These are phyloP conservation scores for Rhodomyrtus psidioides DNA, from an alignment of 441 rosid species.

Conservation along the genomic window DNA sequence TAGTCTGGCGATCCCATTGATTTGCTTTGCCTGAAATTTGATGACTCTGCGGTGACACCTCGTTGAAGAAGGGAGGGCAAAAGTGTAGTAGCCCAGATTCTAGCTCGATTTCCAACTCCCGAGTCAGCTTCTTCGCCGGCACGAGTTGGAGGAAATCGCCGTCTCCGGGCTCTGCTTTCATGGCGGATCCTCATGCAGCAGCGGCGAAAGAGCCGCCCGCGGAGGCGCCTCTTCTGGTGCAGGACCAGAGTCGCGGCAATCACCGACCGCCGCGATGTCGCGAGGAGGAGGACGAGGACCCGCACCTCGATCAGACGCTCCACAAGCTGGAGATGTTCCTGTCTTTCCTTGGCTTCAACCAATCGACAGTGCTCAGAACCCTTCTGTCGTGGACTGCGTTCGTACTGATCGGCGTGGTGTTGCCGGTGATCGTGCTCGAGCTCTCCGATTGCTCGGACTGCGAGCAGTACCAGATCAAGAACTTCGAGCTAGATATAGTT, in stretches of 20 bases:
- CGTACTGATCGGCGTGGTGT: conserved; percentile 39
- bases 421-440: conserved; percentile 29
- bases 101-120: not conserved
- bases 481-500: conserved; percentile 1
- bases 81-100: not conserved
- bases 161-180: not conserved
- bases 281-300: conserved; percentile 2
- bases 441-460: conserved; percentile 5
- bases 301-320: conserved; percentile 22
- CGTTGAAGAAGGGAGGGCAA: not conserved
- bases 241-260: not conserved
- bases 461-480: not conserved
- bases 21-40: not conserved
- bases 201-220: not conserved
- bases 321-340: conserved; percentile 25
- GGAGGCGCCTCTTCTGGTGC: not conserved
- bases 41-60: not conserved
- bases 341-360: conserved; percentile 31
- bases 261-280: not conserved
- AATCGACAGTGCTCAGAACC: conserved; percentile 5
- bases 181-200: not conserved
- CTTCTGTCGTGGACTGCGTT: conserved; percentile 13
- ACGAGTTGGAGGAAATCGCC: not conserved
- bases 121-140: not conserved
- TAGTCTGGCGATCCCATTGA: not conserved